phyloP scores from a whole-genome alignment of 2,329 filamentous ascomycete genomes.

The Clarireedia monteithiana region DNA sequence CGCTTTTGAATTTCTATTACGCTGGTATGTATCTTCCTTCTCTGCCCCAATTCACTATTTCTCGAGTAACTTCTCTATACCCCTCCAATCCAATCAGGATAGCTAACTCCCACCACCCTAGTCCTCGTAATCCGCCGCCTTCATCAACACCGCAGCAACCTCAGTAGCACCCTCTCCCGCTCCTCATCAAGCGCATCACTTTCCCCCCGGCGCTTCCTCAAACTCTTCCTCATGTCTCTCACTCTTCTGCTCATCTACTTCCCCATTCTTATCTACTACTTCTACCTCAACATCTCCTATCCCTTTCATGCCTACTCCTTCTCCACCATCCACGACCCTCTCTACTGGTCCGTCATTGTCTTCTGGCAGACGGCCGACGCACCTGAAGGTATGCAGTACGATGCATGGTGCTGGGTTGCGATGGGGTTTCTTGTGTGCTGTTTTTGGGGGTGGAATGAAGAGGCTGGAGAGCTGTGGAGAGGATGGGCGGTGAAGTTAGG shows the following conservation, averaged over 20 bases:
- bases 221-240: slow-evolving; percentile 50
- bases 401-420: slow-evolving; percentile 50
- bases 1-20: slow-evolving; percentile 45
- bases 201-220: slow-evolving; percentile 52
- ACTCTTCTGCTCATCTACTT: slow-evolving; percentile 42
- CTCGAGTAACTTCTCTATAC: slow-evolving; percentile 9
- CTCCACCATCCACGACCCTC: slow-evolving; percentile 40
- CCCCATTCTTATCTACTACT: slow-evolving; percentile 43
- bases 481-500: slow-evolving; percentile 16
- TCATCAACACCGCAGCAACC: slow-evolving; percentile 49
- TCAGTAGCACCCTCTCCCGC: slow-evolving; percentile 45
- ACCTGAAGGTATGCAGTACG: slow-evolving; percentile 37
- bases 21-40: slow-evolving; percentile 39
- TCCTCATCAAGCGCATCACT: slow-evolving; percentile 36
- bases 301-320: slow-evolving; percentile 40
- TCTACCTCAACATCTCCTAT: slow-evolving; percentile 41
- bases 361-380: slow-evolving; percentile 33
- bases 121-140: slow-evolving; percentile 54
- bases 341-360: slow-evolving; percentile 40
- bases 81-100: neutral
- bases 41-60: neutral
- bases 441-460: slow-evolving; percentile 57
- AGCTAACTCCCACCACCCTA: slow-evolving; percentile 24
- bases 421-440: slow-evolving; percentile 48
- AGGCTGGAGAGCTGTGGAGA: slow-evolving; percentile 48